Evolutionary conservation across 371 early-diverging fungal genomes (phyloP), one percentile per base, ranked within the genome.

Genomic region (Synchytrium microbalum): DNA sequence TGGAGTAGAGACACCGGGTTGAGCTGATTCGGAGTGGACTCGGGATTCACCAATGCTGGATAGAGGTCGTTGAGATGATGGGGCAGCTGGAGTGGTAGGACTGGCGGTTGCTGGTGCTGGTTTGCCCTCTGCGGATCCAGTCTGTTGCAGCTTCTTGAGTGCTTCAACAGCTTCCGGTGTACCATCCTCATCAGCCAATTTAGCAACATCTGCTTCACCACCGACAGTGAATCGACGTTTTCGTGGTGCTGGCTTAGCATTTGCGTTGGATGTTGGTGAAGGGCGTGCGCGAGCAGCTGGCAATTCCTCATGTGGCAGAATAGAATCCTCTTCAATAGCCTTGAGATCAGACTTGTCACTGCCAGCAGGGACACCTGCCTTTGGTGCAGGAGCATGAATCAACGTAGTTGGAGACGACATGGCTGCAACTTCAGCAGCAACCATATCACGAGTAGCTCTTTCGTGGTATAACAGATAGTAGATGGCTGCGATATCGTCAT

Each of bases 131-230:
- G 59, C 25, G 27, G n/a, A 3, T 29, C 62, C 62, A 51, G 62
- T 53, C n/a, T 58, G 51, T 64, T 84, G 77, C 23, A 87, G 75
- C 53, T 80, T 61, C 60, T 81, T 81, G 54, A 87, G 70, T 23
- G 87, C 72, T 66, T 84, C 83, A 26, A 65, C 70, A 8, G 89
- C 88, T 64, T 92, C 91, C 16, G 80, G 79, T 38, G 46, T 38
- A 19, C 46, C 46, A 54, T 86, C 86, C 2, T 75, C 77, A 32
- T 75, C 81, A 2, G 76, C 76, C 64, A 71, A 33, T 67, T 77
- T 77, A 3, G 51, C 54, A 51, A 72, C 65, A 26, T 75, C 76
- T 13, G 70, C 72, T n/a, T 80, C 79, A 30, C 71, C 70, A 25
- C 78, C 78, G 28, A 79, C 79, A 0, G 79, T 79, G 70, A 77